These are phyloP conservation scores for Musa beccarii DNA, from an alignment of 176 grass and related monocot genomes.

Conservation along the genomic window DNA sequence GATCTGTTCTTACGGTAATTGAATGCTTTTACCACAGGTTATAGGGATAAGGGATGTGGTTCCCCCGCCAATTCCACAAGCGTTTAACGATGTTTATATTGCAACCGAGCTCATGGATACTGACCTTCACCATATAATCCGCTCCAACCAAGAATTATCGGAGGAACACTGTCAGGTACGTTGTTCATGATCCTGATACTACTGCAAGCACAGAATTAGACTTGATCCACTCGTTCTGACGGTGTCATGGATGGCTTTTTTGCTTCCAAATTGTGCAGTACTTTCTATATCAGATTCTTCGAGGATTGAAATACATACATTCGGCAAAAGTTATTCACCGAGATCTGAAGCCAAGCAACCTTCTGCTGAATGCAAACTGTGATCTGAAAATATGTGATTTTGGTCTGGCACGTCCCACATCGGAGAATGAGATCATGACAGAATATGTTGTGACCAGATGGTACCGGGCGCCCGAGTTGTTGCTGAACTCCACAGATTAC, in stretches of 20 bases:
- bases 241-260: too few species aligned
- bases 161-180: conserved; percentile 85
- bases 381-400: conserved; percentile 98
- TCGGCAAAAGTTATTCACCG: conserved; percentile 86
- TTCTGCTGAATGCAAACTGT: conserved; percentile 86
- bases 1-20: neutral
- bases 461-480: conserved; percentile 86
- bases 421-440: conserved; percentile 91
- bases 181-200: neutral
- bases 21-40: conserved; percentile 34
- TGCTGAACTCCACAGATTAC: conserved; percentile 96
- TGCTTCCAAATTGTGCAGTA: conserved; percentile 31
- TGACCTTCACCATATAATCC: conserved; percentile 90
- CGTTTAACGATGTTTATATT: conserved; percentile 82
- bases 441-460: conserved; percentile 87
- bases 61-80: conserved; percentile 61
- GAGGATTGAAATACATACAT: conserved; percentile 92
- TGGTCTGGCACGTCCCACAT: conserved; percentile 72
- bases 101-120: conserved; percentile 88
- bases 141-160: conserved; percentile 68
- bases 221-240: too few species aligned
- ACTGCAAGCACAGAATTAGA: neutral
- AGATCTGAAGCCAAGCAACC: conserved; percentile 84
- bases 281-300: conserved; percentile 82
- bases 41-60: conserved; percentile 63